Percentiles rank a stretch among this genome's conserved stretches.
Conservation (phyloP, 345 rosid genomes). For the Gossypium bickii region DNA sequence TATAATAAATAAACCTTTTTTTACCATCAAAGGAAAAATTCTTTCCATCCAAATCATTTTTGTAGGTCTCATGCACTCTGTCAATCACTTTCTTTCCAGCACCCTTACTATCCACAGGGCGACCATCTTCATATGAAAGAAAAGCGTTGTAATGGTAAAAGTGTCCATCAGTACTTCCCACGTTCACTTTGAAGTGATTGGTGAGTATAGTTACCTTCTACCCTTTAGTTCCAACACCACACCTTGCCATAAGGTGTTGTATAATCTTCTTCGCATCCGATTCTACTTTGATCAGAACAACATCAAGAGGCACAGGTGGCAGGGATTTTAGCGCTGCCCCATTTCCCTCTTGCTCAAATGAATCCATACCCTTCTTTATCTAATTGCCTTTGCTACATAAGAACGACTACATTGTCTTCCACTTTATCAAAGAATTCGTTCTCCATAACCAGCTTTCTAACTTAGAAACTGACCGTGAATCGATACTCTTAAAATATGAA, state of each 20-base stretch:
- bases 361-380: slow-evolving; percentile 37
- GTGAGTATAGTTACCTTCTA: too few relatives aligned
- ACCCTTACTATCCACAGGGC: too few relatives aligned
- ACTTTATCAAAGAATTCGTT: too few relatives aligned
- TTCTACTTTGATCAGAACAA: slow-evolving; percentile 37
- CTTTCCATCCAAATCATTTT: too few relatives aligned
- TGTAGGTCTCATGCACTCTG: too few relatives aligned
- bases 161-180: slow-evolving; percentile 41
- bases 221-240: slow-evolving; percentile 32
- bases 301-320: slow-evolving; percentile 49
- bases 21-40: too few relatives aligned
- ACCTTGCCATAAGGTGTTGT: slow-evolving; percentile 60
- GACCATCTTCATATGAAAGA: slow-evolving; percentile 33
- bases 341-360: slow-evolving; percentile 33
- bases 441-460: too few relatives aligned
- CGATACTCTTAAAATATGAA: too few relatives aligned
- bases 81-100: too few relatives aligned
- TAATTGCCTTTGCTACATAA: too few relatives aligned
- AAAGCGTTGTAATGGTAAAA: slow-evolving; percentile 76
- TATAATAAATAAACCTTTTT: slow-evolving; percentile 42
- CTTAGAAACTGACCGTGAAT: too few relatives aligned
- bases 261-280: slow-evolving; percentile 37
- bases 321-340: slow-evolving; percentile 30
- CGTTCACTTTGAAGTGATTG: slow-evolving; percentile 47
- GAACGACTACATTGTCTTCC: too few relatives aligned